A percentile compares a stretch with the other conserved stretches of the same genome.
Conservation (phyloP, 2,329 filamentous ascomycete species). For the Alternaria alternata region DNA sequence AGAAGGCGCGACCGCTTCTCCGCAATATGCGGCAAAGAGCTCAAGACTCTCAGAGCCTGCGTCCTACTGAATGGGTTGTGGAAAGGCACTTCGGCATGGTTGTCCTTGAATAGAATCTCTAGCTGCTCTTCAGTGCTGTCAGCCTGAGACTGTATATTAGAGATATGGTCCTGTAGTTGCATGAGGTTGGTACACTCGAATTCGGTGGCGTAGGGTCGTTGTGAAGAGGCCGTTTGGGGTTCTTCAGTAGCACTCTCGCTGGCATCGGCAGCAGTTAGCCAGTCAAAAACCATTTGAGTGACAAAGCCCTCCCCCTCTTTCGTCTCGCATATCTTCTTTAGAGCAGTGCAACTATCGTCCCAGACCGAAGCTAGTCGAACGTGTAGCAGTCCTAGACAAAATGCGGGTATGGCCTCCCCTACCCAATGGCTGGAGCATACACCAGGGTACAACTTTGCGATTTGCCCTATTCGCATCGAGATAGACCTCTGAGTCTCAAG, state of each 20-base stretch:
- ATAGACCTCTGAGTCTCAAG: constrained; percentile 79
- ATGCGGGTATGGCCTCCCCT: constrained; percentile 76
- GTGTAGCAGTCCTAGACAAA: constrained; percentile 88
- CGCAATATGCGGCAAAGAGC: constrained; percentile 75
- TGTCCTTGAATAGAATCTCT: constrained; percentile 68
- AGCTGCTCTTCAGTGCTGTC: constrained; percentile 61
- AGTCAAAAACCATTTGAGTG: constrained; percentile 76
- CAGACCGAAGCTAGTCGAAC: constrained; percentile 85
- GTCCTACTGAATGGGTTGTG: constrained; percentile 68
- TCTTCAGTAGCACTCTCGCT: constrained; percentile 14
- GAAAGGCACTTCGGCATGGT: constrained; percentile 64
- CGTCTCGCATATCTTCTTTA: constrained; percentile 77
- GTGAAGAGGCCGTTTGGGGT: constrained; percentile 15
- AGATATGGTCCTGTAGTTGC: constrained; percentile 52
- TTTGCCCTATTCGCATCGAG: constrained; percentile 84
- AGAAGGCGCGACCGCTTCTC: constrained; percentile 86
- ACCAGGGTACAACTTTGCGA: constrained; percentile 70
- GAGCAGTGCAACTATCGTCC: constrained; percentile 79
- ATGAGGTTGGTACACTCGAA: constrained; percentile 85
- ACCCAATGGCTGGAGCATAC: constrained; percentile 70
- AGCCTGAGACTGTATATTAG: constrained; percentile 22
- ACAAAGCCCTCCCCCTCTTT: constrained; percentile 77
- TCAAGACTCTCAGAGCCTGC: constrained; percentile 81
- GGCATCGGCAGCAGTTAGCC: constrained; percentile 62
- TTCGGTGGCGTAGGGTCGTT: constrained; percentile 64